Evolutionary conservation across 306 rosid species (phyloP).

Genomic region (Sophora flavescens): DNA sequence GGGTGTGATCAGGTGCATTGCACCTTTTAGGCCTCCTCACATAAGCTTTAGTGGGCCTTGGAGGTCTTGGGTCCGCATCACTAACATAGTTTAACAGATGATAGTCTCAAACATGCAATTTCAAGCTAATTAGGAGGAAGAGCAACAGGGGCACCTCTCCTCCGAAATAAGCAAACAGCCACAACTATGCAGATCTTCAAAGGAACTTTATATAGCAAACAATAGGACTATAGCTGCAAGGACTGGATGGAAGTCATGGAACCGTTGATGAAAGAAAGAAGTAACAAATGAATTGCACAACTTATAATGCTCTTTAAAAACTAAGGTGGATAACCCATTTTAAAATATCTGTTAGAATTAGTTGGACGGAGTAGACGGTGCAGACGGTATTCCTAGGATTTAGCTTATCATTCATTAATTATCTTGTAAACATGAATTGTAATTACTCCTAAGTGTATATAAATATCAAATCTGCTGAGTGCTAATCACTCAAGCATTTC

Average conservation of each 20-base stretch:
- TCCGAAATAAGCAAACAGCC: background rate
- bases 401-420: too few relatives aligned
- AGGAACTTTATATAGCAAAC: background rate
- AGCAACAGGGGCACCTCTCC: conserved; percentile 9
- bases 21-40: too few relatives aligned
- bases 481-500: too few relatives aligned
- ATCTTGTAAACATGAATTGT: too few relatives aligned
- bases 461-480: too few relatives aligned
- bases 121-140: background rate
- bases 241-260: background rate
- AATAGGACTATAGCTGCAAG: background rate
- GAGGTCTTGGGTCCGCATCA: too few relatives aligned
- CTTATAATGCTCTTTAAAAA: conserved; percentile 11
- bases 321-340: background rate
- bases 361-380: too few relatives aligned
- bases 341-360: too few relatives aligned
- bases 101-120: background rate
- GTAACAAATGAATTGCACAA: background rate
- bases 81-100: background rate
- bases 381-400: too few relatives aligned
- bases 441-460: too few relatives aligned
- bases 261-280: background rate
- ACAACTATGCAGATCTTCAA: background rate
- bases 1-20: too few relatives aligned
- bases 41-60: too few relatives aligned